Evolutionary conservation across 1,284 basidiomycete species (phyloP), one percentile per base, ranked within the genome.

Genomic region (Apiotrichum gamsii): DNA sequence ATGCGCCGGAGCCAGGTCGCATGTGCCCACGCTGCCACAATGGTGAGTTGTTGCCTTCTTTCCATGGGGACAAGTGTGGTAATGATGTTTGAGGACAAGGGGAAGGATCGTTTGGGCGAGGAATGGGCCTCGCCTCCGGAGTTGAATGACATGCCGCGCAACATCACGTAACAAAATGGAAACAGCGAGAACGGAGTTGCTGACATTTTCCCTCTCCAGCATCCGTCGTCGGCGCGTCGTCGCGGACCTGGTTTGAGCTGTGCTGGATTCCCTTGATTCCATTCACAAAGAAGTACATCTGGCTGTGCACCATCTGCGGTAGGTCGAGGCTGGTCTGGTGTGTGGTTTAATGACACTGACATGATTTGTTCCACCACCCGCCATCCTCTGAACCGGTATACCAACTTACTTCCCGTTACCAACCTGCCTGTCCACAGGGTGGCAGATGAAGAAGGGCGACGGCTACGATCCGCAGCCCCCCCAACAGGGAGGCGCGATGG

Each of bases 251-350:
- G 65, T 70, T 70, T 38, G 64, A 69, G 46, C 55, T 69, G 38
- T 71, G 67, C 58, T 71, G 60, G 59, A 59, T 71, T 15, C 67
- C 67, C 8, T 49, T 71, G 15, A 64, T 71, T 21, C 69, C 69
- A 9, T 69, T 68, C 52, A 43, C 36, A 8, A 64, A 64, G 56
- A 49, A 56, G 20, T 47, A 55, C 13, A 61, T 71, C 40, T 71
- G 67, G 67, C 52, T 64, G 14, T 71, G 69, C 50, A 53, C 57
- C 20, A 64, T 64, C 33, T 71, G 69, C 44, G 57, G 66, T 70
- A 52, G 56, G 68, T 65, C 23, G 14, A 34, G 30, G 9, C 18
- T 10, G 13, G 5, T 25, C n/a, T 30, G 25, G 10, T 13, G 18
- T 18, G 19, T 19, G 4, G 18, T 20, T 18, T 14, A 15, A 24